Base-by-base conservation (phyloP, 2,329 filamentous ascomycete species). In the Sarocladiaceae sp. region DNA sequence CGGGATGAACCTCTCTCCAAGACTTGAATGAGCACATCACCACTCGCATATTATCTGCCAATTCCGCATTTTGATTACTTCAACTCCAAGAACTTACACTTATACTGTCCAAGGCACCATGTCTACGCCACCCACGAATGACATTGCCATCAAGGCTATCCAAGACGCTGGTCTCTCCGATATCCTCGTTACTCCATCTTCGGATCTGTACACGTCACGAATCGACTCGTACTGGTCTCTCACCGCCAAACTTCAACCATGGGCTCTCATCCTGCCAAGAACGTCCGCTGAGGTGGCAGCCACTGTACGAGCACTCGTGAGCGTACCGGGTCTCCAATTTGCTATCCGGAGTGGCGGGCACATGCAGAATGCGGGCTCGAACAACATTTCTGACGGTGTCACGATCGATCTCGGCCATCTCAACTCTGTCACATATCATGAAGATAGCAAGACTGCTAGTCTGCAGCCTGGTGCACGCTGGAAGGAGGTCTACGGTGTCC, bases 401-500 rank as follows among this genome's bases (percentile, higher is more conserved):
- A 50, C 50, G 2, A 45, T 50, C 18, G 49, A 33, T 48, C 44
- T 43, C 33, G 55, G 57, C 9, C 51, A 53, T 4, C 57, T 76
- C 11, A 65, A 66, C 43, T 33, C 53, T 11, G 63, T 57, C 0
- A 57, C 55, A 1, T 63, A 62, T 33, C 45, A 64, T 20, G n/a
- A 42, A 1, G 44, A 51, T 2, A 55, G 42, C 1, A 55, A 56
- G 11, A 51, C 62, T 16, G 63, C 58, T 3, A 55, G 50, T 3
- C 56, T 65, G 5, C 51, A 56, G 9, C 55, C 67, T 0, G 74
- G 73, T 2, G 62, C 64, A 20, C 58, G 63, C 4, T 77, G 73
- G 73, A 47, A 46, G 1, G 44, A 50, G 7, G 51, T 57, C 6
- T 58, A 58, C 27, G 48, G 50, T 19, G 35, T 46, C 9, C 48